phyloP scores from a whole-genome alignment of 1,139 yeast species.

The Ogataea hybrid region DNA sequence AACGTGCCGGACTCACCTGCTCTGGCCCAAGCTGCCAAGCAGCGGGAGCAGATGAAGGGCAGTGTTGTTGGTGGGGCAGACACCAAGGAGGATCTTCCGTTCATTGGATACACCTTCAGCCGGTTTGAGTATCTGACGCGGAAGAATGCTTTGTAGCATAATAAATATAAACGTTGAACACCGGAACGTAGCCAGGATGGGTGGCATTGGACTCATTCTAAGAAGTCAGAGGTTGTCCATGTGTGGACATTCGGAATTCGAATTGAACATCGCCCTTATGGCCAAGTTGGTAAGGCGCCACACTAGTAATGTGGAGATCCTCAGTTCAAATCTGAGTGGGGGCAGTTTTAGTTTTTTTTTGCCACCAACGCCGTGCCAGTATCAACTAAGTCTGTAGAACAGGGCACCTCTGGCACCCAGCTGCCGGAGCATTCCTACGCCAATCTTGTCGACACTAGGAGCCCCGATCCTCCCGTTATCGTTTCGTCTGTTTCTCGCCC shows the following conservation, averaged over 20 bases:
- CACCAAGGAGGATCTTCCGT: slow-evolving; percentile 85
- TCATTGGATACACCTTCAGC: slow-evolving; percentile 94
- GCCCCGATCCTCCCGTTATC: too few species aligned
- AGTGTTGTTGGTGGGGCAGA: slow-evolving; percentile 40
- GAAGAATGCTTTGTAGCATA: slow-evolving; percentile 66
- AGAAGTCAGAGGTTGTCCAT: not conserved
- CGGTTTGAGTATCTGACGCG: slow-evolving; percentile 89
- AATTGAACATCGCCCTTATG: slow-evolving; percentile 17
- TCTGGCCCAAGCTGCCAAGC: slow-evolving; percentile 65
- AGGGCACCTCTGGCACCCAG: too few species aligned
- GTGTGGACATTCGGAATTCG: not conserved
- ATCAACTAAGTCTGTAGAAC: too few species aligned
- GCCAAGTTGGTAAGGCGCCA: slow-evolving; percentile 27
- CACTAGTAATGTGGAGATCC: slow-evolving; percentile 27
- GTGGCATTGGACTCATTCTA: too few species aligned
- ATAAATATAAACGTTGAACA: not conserved
- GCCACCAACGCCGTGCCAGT: too few species aligned
- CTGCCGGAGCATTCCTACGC: too few species aligned
- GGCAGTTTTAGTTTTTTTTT: slow-evolving; percentile 13
- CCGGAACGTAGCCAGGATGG: not conserved
- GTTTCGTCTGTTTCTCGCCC: not conserved
- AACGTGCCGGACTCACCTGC: slow-evolving; percentile 96
- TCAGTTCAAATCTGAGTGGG: slow-evolving; percentile 26
- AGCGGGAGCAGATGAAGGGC: slow-evolving; percentile 42
- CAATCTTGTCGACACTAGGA: too few species aligned